Evolutionary conservation across 139 green algal genomes (phyloP).

Genomic region (Picochlorum sp.): DNA sequence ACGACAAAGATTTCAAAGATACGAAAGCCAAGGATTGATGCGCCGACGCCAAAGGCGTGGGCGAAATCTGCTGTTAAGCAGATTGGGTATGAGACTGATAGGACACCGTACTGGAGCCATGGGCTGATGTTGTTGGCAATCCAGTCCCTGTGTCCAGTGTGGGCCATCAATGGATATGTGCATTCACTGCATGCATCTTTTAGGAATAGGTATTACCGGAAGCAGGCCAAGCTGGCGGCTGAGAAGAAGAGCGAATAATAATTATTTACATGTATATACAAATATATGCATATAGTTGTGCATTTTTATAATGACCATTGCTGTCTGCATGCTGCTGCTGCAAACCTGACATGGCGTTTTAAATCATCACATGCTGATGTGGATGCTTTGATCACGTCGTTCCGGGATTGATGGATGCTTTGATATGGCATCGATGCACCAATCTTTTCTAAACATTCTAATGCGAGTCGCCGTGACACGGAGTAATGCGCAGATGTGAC

Average conservation of each 20-base stretch:
- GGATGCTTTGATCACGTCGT: slow-evolving; percentile 6
- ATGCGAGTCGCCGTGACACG: too few species aligned
- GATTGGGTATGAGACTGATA: slow-evolving; percentile 47
- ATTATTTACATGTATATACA: too few species aligned
- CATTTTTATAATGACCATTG: slow-evolving; percentile 7
- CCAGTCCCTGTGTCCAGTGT: slow-evolving; percentile 12
- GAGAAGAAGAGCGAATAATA: slow-evolving; percentile 13
- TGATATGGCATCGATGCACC: slow-evolving; percentile 16
- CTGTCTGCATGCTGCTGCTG: slow-evolving; percentile 11
- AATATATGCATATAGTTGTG: neutral
- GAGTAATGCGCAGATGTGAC: too few species aligned
- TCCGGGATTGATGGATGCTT: slow-evolving; percentile 11
- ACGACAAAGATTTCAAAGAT: slow-evolving; percentile 83
- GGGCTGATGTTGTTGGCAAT: slow-evolving; percentile 37
- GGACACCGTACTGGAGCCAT: slow-evolving; percentile 64
- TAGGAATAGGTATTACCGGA: slow-evolving; percentile 26
- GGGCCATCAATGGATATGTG: slow-evolving; percentile 38
- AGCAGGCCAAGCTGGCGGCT: slow-evolving; percentile 8
- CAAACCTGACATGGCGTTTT: slow-evolving; percentile 13
- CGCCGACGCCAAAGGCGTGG: slow-evolving; percentile 40
- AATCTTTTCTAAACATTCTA: too few species aligned
- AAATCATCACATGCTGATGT: slow-evolving; percentile 20
- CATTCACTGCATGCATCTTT: slow-evolving; percentile 37
- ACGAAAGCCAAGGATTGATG: slow-evolving; percentile 33
- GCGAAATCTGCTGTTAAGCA: slow-evolving; percentile 29